phyloP scores from a whole-genome alignment of 1,284 basidiomycete genomes.

The Wolfiporia cocos region DNA sequence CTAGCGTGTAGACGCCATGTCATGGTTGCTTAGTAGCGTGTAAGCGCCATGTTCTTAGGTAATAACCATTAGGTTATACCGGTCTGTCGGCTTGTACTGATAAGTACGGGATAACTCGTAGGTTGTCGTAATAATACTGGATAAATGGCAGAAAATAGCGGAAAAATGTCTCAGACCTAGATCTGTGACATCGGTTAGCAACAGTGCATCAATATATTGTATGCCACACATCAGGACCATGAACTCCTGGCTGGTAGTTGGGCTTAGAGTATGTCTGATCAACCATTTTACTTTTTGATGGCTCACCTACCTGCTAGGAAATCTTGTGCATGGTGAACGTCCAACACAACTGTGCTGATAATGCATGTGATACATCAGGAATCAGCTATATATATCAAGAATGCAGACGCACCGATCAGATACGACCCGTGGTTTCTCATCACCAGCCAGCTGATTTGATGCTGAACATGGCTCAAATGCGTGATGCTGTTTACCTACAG shows the following conservation, averaged over 20 bases:
- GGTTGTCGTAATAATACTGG: too few relatives aligned
- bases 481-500: slow-evolving; percentile 5
- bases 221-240: background rate
- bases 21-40: too few relatives aligned
- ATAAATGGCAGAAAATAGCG: too few relatives aligned
- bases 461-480: slow-evolving; percentile 12
- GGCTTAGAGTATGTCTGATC: background rate
- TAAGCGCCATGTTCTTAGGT: too few relatives aligned
- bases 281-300: background rate
- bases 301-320: background rate
- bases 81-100: too few relatives aligned
- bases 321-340: slow-evolving; percentile 11
- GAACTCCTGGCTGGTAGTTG: background rate
- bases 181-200: too few relatives aligned
- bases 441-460: slow-evolving; percentile 6
- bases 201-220: background rate
- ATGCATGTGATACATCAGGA: slow-evolving; percentile 5
- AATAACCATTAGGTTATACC: too few relatives aligned
- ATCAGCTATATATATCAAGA: slow-evolving; percentile 9
- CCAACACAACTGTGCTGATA: slow-evolving; percentile 13
- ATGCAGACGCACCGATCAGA: slow-evolving; percentile 5
- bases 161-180: too few relatives aligned
- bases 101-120: too few relatives aligned
- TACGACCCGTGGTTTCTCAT: slow-evolving; percentile 4
- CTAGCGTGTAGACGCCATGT: too few relatives aligned